These are phyloP conservation scores for Aquilaria agallochum DNA, from an alignment of 441 rosid species.

Conservation along the genomic window DNA sequence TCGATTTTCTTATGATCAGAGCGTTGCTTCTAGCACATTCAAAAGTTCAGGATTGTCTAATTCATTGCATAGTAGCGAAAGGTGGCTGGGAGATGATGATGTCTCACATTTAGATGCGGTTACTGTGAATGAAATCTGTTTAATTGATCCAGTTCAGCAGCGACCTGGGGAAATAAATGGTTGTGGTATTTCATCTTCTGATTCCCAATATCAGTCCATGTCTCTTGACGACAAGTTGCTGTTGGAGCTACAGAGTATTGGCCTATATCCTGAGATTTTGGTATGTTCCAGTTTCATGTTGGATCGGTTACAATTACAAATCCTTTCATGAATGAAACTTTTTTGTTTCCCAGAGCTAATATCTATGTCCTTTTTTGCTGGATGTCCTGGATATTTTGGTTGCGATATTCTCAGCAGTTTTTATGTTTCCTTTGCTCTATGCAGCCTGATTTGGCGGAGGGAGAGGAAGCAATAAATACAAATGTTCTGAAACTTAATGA, in stretches of 20 bases:
- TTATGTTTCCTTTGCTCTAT: conserved; percentile 10
- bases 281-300: conserved; percentile 35
- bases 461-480: conserved; percentile 60
- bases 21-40: conserved; percentile 49
- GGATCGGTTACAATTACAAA: conserved; percentile 1
- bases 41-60: conserved; percentile 51
- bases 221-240: conserved; percentile 70
- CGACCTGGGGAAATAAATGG: conserved; percentile 40
- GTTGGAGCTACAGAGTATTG: conserved; percentile 85
- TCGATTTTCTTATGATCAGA: conserved; percentile 58
- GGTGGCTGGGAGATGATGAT: conserved; percentile 62
- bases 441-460: conserved; percentile 94
- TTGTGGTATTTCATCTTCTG: conserved; percentile 40
- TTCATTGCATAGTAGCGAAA: conserved; percentile 59
- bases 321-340: neutral
- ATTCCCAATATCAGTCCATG: conserved; percentile 65
- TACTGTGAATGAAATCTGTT: conserved; percentile 46
- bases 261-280: conserved; percentile 77
- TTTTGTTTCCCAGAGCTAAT: no score
- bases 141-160: conserved; percentile 40
- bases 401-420: conserved; percentile 6
- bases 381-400: neutral
- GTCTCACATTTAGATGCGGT: conserved; percentile 49
- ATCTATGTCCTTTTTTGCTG: neutral
- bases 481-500: conserved; percentile 67